These are phyloP conservation scores for Knoxdaviesia proteae DNA, from an alignment of 2,329 filamentous ascomycete species.

Conservation along the genomic window DNA sequence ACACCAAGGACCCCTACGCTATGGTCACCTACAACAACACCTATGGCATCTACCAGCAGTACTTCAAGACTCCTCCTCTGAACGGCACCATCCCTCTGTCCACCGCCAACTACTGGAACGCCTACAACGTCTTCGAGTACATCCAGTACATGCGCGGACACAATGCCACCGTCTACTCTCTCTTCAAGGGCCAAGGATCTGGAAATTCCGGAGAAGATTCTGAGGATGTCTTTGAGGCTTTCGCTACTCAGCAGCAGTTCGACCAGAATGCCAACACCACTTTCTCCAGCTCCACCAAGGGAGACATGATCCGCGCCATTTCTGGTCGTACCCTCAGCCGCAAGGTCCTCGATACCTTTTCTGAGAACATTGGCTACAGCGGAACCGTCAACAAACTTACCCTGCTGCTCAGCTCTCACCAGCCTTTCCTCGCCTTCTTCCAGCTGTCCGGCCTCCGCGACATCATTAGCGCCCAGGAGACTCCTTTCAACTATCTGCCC, in stretches of 20 bases:
- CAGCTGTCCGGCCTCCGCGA: slow-evolving; percentile 24
- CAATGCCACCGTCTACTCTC: slow-evolving; percentile 19
- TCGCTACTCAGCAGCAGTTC: slow-evolving; percentile 51
- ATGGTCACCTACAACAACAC: slow-evolving; percentile 10
- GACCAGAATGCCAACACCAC: slow-evolving; percentile 31
- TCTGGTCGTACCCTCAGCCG: slow-evolving; percentile 30
- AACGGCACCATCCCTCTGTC: slow-evolving; percentile 14
- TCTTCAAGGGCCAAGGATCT: slow-evolving; percentile 12
- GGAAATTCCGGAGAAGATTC: not conserved
- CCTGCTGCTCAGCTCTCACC: slow-evolving; percentile 30
- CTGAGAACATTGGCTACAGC: slow-evolving; percentile 17
- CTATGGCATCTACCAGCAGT: slow-evolving; percentile 18
- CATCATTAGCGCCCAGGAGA: slow-evolving; percentile 15
- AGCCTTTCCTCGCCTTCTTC: slow-evolving; percentile 35
- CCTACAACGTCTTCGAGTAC: slow-evolving; percentile 32
- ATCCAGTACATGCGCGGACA: slow-evolving; percentile 32
- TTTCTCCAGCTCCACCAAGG: slow-evolving; percentile 24
- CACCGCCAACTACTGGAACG: slow-evolving; percentile 23
- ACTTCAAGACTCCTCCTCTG: slow-evolving; percentile 18
- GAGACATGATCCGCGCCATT: slow-evolving; percentile 24
- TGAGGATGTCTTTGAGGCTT: slow-evolving; percentile 30
- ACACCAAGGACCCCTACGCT: slow-evolving; percentile 9
- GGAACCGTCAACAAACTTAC: slow-evolving; percentile 24
- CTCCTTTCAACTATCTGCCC: slow-evolving; percentile 20
- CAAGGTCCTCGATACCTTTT: slow-evolving; percentile 21